These are phyloP conservation scores for Anthracocystis setariae DNA, from an alignment of 1,284 basidiomycete genomes.

Conservation along the genomic window DNA sequence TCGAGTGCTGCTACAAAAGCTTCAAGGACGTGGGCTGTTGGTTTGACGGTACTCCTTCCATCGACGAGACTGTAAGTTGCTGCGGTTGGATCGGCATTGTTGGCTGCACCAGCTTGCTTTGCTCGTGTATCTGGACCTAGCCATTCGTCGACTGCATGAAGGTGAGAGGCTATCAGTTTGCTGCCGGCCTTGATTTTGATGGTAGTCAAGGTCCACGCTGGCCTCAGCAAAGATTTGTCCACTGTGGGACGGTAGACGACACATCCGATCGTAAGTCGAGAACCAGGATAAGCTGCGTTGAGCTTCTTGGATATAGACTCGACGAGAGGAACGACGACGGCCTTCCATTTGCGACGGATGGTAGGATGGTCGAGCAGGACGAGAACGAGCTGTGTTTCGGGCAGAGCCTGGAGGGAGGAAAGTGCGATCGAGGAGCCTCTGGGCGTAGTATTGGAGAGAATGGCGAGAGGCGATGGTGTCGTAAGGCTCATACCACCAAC, in stretches of 20 bases:
- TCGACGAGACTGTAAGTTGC: slow-evolving; percentile 18
- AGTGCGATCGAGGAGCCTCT: slow-evolving; percentile 28
- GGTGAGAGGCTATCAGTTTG: slow-evolving; percentile 32
- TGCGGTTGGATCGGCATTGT: slow-evolving; percentile 11
- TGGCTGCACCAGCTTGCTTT: not conserved
- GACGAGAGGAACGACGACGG: slow-evolving; percentile 32
- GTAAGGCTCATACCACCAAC: slow-evolving; percentile 20
- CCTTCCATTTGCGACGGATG: slow-evolving; percentile 32
- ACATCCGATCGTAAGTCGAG: slow-evolving; percentile 34
- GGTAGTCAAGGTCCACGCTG: slow-evolving; percentile 23
- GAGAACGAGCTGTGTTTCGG: slow-evolving; percentile 42
- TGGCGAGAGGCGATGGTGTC: slow-evolving; percentile 39
- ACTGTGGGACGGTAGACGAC: slow-evolving; percentile 33
- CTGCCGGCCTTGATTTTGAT: slow-evolving; percentile 24
- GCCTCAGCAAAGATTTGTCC: slow-evolving; percentile 37
- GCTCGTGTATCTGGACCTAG: slow-evolving; percentile 11
- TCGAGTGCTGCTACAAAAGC: slow-evolving; percentile 45
- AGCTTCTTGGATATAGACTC: slow-evolving; percentile 37
- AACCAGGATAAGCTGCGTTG: slow-evolving; percentile 29
- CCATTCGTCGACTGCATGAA: slow-evolving; percentile 17
- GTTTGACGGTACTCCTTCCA: slow-evolving; percentile 12
- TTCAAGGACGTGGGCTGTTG: slow-evolving; percentile 41
- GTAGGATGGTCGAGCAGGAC: slow-evolving; percentile 43
- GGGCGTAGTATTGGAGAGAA: slow-evolving; percentile 31
- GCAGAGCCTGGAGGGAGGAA: slow-evolving; percentile 30